These are phyloP conservation scores for Beauveria brongniartii DNA, from an alignment of 2,329 filamentous ascomycete genomes.

Conservation along the genomic window DNA sequence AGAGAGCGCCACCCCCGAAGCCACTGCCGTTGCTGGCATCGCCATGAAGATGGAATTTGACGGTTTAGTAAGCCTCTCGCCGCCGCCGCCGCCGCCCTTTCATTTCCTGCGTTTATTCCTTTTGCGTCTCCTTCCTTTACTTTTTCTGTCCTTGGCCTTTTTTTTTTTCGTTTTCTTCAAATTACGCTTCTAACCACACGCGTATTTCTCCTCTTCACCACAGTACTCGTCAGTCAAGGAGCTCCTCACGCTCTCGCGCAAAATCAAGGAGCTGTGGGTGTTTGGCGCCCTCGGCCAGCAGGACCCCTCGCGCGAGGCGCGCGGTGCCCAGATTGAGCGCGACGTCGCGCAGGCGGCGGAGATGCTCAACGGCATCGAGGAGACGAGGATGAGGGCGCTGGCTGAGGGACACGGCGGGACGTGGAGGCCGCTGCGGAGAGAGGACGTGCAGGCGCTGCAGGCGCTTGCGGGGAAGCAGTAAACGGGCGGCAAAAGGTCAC, in stretches of 20 bases:
- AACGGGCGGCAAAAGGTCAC: neutral
- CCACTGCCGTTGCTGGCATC: slow-evolving; percentile 34
- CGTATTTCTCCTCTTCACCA: neutral
- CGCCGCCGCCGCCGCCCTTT: no score
- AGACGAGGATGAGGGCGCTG: slow-evolving; percentile 23
- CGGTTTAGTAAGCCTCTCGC: slow-evolving; percentile 24
- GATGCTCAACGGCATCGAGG: slow-evolving; percentile 29
- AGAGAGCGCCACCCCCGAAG: slow-evolving; percentile 31
- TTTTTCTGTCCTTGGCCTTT: neutral
- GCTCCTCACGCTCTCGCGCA: slow-evolving; percentile 34
- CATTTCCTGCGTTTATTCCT: neutral
- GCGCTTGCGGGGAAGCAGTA: neutral
- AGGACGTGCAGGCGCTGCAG: slow-evolving; percentile 1
- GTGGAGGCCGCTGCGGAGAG: slow-evolving; percentile 25
- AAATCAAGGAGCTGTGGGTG: slow-evolving; percentile 39
- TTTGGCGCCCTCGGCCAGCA: slow-evolving; percentile 33
- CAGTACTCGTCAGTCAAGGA: slow-evolving; percentile 37
- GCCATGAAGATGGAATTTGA: slow-evolving; percentile 39
- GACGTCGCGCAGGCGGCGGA: slow-evolving; percentile 28
- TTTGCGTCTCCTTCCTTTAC: neutral
- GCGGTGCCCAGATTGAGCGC: slow-evolving; percentile 28
- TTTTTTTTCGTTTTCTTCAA: neutral
- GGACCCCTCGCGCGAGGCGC: slow-evolving; percentile 26
- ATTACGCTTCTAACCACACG: neutral
- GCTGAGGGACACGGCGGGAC: slow-evolving; percentile 28